phyloP scores from a whole-genome alignment of 306 rosid species.

The Casuarina cunninghamiana region DNA sequence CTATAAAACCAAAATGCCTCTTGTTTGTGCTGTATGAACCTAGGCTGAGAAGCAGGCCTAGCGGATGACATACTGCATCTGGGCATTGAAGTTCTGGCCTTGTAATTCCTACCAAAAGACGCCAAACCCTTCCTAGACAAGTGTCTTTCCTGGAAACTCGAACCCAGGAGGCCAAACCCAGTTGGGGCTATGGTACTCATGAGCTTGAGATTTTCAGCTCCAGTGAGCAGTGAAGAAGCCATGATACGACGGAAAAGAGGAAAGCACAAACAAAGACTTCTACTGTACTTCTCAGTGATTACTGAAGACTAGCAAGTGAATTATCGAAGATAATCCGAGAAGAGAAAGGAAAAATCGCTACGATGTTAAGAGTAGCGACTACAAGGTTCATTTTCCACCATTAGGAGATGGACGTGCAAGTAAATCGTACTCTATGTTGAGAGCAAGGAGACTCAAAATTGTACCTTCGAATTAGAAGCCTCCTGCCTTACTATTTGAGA shows the following conservation, averaged over 20 bases:
- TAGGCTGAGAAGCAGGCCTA: slow-evolving; percentile 72
- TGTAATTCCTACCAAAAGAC: slow-evolving; percentile 31
- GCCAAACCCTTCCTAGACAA: slow-evolving; percentile 39
- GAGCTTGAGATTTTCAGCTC: slow-evolving; percentile 58
- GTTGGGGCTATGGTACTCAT: slow-evolving; percentile 38
- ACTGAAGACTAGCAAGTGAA: background rate
- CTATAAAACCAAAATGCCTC: slow-evolving; percentile 89
- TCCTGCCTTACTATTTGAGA: background rate
- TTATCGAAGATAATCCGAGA: background rate
- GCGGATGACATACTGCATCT: slow-evolving; percentile 60
- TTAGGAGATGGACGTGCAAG: background rate
- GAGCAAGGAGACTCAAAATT: too few relatives aligned
- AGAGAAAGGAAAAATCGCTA: background rate
- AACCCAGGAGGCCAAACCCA: slow-evolving; percentile 43
- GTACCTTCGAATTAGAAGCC: too few relatives aligned
- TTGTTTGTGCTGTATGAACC: slow-evolving; percentile 79
- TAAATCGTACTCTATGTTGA: background rate
- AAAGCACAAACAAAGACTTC: background rate
- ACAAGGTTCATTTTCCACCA: background rate
- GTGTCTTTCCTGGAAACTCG: slow-evolving; percentile 31
- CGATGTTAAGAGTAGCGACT: background rate
- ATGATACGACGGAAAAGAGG: slow-evolving; percentile 15
- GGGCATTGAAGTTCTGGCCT: slow-evolving; percentile 27
- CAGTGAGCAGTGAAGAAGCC: slow-evolving; percentile 44
- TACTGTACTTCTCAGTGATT: slow-evolving; percentile 1